A percentile compares a stretch with the other conserved stretches of the same genome.
Conservation (phyloP, 345 rosid species). For the Gynandropsis gynandra region DNA sequence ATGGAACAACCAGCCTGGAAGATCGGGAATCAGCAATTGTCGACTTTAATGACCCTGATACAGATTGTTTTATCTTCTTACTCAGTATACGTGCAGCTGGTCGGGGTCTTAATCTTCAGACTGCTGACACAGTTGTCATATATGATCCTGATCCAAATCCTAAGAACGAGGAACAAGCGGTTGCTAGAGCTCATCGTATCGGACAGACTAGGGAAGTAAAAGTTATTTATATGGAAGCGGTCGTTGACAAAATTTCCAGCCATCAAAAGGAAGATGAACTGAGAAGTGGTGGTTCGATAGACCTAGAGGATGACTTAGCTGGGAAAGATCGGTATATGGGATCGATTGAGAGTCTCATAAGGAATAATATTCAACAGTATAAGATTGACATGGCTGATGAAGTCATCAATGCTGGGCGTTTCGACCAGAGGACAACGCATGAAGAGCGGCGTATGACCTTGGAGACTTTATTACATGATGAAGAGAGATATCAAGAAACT, state of each 20-base stretch:
- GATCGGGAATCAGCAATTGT: slow-evolving; percentile 99
- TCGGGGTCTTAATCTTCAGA: slow-evolving; percentile 98
- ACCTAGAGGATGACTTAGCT: slow-evolving; percentile 92
- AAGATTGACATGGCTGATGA: slow-evolving; percentile 99
- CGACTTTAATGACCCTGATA: slow-evolving; percentile 75
- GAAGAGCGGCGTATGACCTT: slow-evolving; percentile 98
- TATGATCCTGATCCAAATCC: slow-evolving; percentile 99
- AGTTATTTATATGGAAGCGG: slow-evolving; percentile 99
- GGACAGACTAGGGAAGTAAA: slow-evolving; percentile 98
- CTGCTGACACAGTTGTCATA: slow-evolving; percentile 97
- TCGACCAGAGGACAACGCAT: slow-evolving; percentile 99
- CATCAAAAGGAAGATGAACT: slow-evolving; percentile 92
- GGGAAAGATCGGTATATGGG: slow-evolving; percentile 98
- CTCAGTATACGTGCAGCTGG: slow-evolving; percentile 99
- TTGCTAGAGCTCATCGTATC: slow-evolving; percentile 99
- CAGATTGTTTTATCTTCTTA: slow-evolving; percentile 94
- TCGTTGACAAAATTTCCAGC: slow-evolving; percentile 84
- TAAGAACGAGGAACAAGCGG: slow-evolving; percentile 99
- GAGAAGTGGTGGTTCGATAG: slow-evolving; percentile 75
- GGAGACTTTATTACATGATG: slow-evolving; percentile 95
- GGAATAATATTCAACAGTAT: slow-evolving; percentile 98
- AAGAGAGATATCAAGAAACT: slow-evolving; percentile 98
- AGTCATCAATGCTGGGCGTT: slow-evolving; percentile 99
- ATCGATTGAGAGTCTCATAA: slow-evolving; percentile 96
- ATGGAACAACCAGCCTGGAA: slow-evolving; percentile 98